These are phyloP conservation scores for Yamadazyma olivae DNA, from an alignment of 805 yeast genomes.

Conservation along the genomic window DNA sequence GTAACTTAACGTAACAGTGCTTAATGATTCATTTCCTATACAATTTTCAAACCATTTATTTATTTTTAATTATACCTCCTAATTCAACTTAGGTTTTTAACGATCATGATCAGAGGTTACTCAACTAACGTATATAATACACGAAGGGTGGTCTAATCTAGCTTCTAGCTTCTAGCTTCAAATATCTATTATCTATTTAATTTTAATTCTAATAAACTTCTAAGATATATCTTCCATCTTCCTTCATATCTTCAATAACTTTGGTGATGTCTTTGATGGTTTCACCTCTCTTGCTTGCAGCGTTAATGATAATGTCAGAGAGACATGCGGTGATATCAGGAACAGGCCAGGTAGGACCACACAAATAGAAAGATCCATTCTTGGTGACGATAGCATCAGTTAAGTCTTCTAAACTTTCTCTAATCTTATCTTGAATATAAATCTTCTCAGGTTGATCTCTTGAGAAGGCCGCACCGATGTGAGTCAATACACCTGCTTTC, in stretches of 20 bases:
- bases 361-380: slow-evolving; percentile 87
- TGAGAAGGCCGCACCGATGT: slow-evolving; percentile 96
- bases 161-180: too few species aligned
- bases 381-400: slow-evolving; percentile 75
- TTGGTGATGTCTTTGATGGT: slow-evolving; percentile 67
- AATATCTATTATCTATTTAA: too few species aligned
- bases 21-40: too few species aligned
- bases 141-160: too few species aligned
- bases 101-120: too few species aligned
- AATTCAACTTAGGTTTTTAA: too few species aligned
- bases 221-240: slow-evolving; percentile 83
- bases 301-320: slow-evolving; percentile 71
- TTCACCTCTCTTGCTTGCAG: slow-evolving; percentile 62
- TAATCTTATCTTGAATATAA: slow-evolving; percentile 90
- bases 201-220: slow-evolving; percentile 72
- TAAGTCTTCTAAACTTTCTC: slow-evolving; percentile 68
- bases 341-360: slow-evolving; percentile 99
- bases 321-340: slow-evolving; percentile 92
- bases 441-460: slow-evolving; percentile 95
- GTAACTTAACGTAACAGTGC: too few species aligned
- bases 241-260: slow-evolving; percentile 91
- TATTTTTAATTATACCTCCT: too few species aligned
- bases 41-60: too few species aligned
- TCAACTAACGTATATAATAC: too few species aligned
- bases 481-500: slow-evolving; percentile 88